Percentiles rank a stretch among this genome's conserved stretches.
Evolutionary conservation across 495 filamentous ascomycete species (phyloP).

Genomic region (Bacidia gigantensis): DNA sequence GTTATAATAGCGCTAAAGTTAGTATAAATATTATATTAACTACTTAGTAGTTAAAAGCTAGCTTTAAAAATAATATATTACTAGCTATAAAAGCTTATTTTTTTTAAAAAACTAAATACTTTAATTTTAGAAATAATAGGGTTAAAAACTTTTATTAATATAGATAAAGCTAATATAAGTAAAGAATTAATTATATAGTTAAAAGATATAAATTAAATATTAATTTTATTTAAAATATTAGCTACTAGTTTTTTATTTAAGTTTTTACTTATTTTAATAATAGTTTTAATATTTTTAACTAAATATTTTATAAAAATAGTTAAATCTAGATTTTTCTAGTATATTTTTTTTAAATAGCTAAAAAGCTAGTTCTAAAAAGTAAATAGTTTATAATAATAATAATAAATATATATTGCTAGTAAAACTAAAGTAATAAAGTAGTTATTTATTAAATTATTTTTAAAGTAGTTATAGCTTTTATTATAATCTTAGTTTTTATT

Average conservation of each 20-base stretch:
- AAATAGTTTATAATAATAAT: conserved; percentile 6
- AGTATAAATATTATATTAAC: conserved; percentile 9
- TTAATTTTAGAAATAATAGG: too few relatives aligned
- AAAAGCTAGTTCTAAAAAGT: neutral
- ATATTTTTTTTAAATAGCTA: neutral
- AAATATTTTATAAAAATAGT: neutral
- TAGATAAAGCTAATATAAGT: too few relatives aligned
- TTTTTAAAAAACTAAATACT: too few relatives aligned
- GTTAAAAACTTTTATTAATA: too few relatives aligned
- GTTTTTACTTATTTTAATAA: neutral
- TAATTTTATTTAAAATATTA: neutral
- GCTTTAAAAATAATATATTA: conserved; percentile 9
- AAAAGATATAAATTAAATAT: too few relatives aligned
- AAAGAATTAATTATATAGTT: too few relatives aligned
- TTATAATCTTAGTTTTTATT: too few relatives aligned
- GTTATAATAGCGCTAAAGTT: conserved; percentile 8
- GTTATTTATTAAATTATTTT: too few relatives aligned
- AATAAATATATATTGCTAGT: too few relatives aligned
- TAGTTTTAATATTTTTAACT: neutral
- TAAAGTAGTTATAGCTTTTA: too few relatives aligned
- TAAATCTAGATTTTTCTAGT: neutral
- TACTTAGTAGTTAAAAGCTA: conserved; percentile 7
- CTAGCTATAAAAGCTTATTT: too few relatives aligned
- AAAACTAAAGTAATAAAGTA: too few relatives aligned
- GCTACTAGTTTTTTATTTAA: neutral